These are phyloP conservation scores for Parsonsia alboflavescens DNA, from an alignment of 257 asterid species.

Conservation along the genomic window DNA sequence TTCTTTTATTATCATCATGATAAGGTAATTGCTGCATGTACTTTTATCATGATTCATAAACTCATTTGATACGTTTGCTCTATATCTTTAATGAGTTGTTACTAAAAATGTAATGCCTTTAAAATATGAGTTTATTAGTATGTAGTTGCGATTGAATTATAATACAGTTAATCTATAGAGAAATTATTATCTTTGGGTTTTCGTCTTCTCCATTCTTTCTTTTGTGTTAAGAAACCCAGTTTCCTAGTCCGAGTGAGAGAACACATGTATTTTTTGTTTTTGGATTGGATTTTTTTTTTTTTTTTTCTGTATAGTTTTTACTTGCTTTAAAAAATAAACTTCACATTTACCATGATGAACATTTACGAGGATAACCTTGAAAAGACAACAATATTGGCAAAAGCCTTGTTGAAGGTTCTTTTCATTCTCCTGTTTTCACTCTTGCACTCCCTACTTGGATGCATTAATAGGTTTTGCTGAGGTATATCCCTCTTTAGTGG, in stretches of 20 bases:
- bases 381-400: not conserved
- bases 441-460: not conserved
- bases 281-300: too few species aligned
- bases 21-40: not conserved
- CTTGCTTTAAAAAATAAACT: not conserved
- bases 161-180: not conserved
- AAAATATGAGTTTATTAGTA: not conserved
- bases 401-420: slow-evolving; percentile 1
- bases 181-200: not conserved
- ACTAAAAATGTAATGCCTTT: not conserved
- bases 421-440: not conserved
- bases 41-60: not conserved
- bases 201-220: not conserved
- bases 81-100: not conserved
- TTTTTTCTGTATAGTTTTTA: too few species aligned
- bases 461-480: too few species aligned
- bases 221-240: not conserved
- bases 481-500: not conserved
- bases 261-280: too few species aligned
- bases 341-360: not conserved
- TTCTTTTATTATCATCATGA: not conserved
- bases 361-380: not conserved
- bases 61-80: not conserved
- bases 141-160: not conserved
- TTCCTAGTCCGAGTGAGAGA: too few species aligned